Evolutionary conservation across 169 alveolate genomes (phyloP).

Genomic region (Plasmodium fragile): DNA sequence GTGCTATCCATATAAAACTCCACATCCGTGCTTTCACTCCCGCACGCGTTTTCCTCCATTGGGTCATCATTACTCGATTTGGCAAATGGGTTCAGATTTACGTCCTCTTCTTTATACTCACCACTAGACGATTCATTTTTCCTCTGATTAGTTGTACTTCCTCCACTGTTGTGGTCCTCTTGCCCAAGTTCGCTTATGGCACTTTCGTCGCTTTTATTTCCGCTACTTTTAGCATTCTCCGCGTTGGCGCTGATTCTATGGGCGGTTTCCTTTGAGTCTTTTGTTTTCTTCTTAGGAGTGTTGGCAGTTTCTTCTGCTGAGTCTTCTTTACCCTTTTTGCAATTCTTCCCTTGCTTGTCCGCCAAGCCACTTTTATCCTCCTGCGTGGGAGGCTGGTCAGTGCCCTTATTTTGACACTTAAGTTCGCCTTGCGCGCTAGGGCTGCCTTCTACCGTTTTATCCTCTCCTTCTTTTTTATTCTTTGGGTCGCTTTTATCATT

Average conservation of each 20-base stretch:
- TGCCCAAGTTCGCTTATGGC: constrained; percentile 36
- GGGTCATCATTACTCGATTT: constrained; percentile 60
- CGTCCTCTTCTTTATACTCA: background rate
- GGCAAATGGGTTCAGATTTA: constrained; percentile 25
- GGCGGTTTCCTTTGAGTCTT: background rate
- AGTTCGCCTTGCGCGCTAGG: constrained; percentile 29
- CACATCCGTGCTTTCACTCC: constrained; percentile 68
- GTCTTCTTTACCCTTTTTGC: constrained; percentile 45
- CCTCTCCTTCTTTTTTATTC: constrained; percentile 16
- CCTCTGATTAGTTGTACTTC: background rate
- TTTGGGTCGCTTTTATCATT: background rate
- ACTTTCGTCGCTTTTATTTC: constrained; percentile 27
- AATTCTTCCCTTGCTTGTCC: constrained; percentile 60
- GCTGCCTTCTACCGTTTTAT: background rate
- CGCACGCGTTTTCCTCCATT: constrained; percentile 44
- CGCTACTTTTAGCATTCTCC: constrained; percentile 52
- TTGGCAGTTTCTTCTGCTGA: background rate
- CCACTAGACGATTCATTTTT: background rate
- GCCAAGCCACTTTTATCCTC: constrained; percentile 48
- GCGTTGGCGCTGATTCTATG: constrained; percentile 55
- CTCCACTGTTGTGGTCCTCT: background rate
- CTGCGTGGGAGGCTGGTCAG: constrained; percentile 36
- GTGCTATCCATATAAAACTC: constrained; percentile 1
- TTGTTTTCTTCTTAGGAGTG: constrained; percentile 13
- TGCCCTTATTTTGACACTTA: constrained; percentile 49